Conservation (phyloP, 176 grass and related monocot genomes). For the Rhynchospora tenuis region DNA sequence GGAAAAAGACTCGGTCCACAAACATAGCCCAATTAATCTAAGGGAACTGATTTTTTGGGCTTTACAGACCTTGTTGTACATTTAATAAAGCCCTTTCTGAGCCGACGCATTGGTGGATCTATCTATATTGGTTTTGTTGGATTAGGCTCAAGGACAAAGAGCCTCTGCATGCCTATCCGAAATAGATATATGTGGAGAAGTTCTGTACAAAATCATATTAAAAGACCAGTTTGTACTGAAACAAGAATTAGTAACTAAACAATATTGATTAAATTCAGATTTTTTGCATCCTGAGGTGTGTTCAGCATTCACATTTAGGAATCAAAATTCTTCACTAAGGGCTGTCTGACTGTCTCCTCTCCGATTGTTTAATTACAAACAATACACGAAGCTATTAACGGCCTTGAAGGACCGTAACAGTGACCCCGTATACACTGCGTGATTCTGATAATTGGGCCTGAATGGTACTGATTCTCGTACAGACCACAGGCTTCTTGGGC, state of each 20-base stretch:
- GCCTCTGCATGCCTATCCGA: neutral
- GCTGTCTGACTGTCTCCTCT: too few relatives aligned
- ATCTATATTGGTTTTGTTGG: neutral
- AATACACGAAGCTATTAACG: neutral
- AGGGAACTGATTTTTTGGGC: neutral
- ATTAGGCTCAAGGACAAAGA: neutral
- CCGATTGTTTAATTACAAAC: neutral
- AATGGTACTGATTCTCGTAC: neutral
- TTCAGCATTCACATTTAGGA: too few relatives aligned
- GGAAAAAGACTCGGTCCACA: neutral
- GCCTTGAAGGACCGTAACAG: conserved; percentile 17
- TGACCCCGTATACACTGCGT: neutral
- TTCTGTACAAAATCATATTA: neutral
- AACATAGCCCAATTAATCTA: neutral
- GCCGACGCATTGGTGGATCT: neutral
- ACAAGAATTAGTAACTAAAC: too few relatives aligned
- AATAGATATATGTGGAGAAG: neutral
- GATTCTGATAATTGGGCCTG: neutral
- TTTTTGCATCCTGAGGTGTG: too few relatives aligned
- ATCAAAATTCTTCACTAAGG: too few relatives aligned
- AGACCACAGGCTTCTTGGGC: conserved; percentile 27
- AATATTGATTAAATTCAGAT: too few relatives aligned
- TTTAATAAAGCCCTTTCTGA: neutral
- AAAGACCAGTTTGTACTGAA: too few relatives aligned
- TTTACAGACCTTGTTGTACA: neutral